A percentile compares a stretch with the other conserved stretches of the same genome.
phyloP scores from a whole-genome alignment of 768 basidiomycete genomes.

The Coprinopsis cinerea region DNA sequence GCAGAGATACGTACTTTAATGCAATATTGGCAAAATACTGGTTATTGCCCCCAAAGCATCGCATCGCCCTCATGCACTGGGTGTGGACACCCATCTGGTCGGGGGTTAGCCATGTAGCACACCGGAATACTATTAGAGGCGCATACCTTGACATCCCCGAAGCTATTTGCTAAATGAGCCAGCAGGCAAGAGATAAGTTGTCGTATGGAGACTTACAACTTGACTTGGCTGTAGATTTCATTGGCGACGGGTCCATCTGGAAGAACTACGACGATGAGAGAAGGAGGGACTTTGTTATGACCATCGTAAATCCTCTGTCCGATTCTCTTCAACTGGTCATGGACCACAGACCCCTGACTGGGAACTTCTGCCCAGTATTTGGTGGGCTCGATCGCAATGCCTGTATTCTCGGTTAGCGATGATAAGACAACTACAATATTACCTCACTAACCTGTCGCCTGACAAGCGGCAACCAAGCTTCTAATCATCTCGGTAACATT shows the following conservation, averaged over 20 bases:
- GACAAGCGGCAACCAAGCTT: neutral
- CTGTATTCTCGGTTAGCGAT: no score
- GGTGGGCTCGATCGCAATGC: no score
- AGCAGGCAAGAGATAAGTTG: neutral
- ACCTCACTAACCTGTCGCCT: neutral
- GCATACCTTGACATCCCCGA: constrained; percentile 45
- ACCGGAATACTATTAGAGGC: constrained; percentile 1
- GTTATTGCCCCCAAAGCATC: constrained; percentile 57
- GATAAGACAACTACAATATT: no score
- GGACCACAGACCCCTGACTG: neutral
- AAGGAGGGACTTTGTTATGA: neutral
- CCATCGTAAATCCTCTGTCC: neutral
- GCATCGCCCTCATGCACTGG: constrained; percentile 65
- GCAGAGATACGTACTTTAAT: constrained; percentile 51
- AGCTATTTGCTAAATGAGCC: constrained; percentile 32
- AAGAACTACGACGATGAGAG: neutral
- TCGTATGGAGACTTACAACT: constrained; percentile 55
- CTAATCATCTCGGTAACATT: neutral
- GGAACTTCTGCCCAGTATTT: no score
- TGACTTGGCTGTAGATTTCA: constrained; percentile 42
- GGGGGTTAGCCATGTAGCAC: neutral
- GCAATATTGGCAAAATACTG: constrained; percentile 83
- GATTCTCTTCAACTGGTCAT: neutral
- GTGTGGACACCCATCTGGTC: constrained; percentile 66
- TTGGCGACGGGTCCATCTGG: neutral